Evolutionary conservation across 495 filamentous ascomycete genomes (phyloP).

Genomic region (Aspergillus panamensis): DNA sequence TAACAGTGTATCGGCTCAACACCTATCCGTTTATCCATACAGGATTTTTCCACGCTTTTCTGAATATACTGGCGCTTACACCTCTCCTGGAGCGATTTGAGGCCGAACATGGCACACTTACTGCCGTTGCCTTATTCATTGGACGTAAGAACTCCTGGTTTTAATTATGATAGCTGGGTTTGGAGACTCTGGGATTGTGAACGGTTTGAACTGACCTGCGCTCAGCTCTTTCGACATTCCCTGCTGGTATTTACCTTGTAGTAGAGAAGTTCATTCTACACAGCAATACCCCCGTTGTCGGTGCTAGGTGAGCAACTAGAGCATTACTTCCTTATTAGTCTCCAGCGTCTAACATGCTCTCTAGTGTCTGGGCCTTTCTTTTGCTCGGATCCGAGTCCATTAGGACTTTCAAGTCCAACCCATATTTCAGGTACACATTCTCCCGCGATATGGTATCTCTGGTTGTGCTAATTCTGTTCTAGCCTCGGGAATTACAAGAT

Average conservation of each 20-base stretch:
- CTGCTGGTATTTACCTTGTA: conserved; percentile 66
- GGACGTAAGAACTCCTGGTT: conserved; percentile 65
- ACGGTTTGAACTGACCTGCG: conserved; percentile 17
- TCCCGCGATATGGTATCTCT: neutral
- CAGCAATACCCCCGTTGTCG: conserved; percentile 66
- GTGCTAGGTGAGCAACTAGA: conserved; percentile 65
- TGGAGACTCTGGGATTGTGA: neutral
- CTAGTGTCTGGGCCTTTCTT: conserved; percentile 86
- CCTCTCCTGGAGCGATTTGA: conserved; percentile 92
- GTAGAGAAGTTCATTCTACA: conserved; percentile 65
- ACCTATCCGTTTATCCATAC: conserved; percentile 87
- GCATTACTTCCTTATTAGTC: neutral
- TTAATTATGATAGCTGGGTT: neutral
- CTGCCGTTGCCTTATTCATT: conserved; percentile 75
- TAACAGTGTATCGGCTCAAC: conserved; percentile 83
- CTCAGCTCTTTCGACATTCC: conserved; percentile 76
- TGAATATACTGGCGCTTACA: conserved; percentile 75
- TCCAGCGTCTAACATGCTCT: conserved; percentile 14
- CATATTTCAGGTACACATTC: conserved; percentile 57
- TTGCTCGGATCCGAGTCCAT: conserved; percentile 80
- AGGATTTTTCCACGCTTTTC: conserved; percentile 70
- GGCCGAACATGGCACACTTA: conserved; percentile 87
- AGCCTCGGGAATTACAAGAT: conserved; percentile 63
- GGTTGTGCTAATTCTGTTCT: conserved; percentile 10
- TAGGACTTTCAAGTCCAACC: conserved; percentile 69